Conservation (phyloP, 2,329 filamentous ascomycete genomes). For the Talaromyces verruculosus region DNA sequence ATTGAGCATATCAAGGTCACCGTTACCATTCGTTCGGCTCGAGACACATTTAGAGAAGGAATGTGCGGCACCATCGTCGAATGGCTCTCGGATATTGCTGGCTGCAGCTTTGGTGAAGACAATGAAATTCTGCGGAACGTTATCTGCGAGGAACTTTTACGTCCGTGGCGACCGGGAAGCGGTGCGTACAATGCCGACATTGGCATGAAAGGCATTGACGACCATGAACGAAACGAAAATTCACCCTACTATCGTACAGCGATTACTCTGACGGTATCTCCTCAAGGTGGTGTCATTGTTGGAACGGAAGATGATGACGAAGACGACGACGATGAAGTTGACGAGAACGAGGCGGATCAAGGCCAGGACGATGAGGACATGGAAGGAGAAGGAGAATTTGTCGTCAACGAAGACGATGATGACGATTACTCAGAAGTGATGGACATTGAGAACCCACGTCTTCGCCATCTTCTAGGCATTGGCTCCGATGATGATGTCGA, state of each 20-base stretch:
- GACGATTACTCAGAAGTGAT: slow-evolving; percentile 48
- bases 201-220: slow-evolving; percentile 75
- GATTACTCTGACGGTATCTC: slow-evolving; percentile 43
- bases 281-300: slow-evolving; percentile 43
- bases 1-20: slow-evolving; percentile 96
- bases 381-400: slow-evolving; percentile 27
- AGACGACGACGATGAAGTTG: slow-evolving; percentile 41
- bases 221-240: slow-evolving; percentile 68
- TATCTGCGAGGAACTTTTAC: slow-evolving; percentile 88
- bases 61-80: slow-evolving; percentile 99
- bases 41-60: slow-evolving; percentile 94
- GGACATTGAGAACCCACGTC: slow-evolving; percentile 28
- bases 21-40: slow-evolving; percentile 86
- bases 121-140: slow-evolving; percentile 73
- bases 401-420: slow-evolving; percentile 48
- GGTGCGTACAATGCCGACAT: slow-evolving; percentile 75
- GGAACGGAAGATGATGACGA: slow-evolving; percentile 52
- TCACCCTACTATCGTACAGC: slow-evolving; percentile 35
- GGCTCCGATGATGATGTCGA: slow-evolving; percentile 51
- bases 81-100: slow-evolving; percentile 90
- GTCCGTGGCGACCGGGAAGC: slow-evolving; percentile 83
- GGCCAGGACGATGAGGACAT: slow-evolving; percentile 24
- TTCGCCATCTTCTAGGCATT: slow-evolving; percentile 31
- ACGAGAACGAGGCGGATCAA: slow-evolving; percentile 42
- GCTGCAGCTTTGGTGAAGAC: slow-evolving; percentile 80